Conservation (phyloP, 495 filamentous ascomycete species). For the Mytilinidion resinicola region DNA sequence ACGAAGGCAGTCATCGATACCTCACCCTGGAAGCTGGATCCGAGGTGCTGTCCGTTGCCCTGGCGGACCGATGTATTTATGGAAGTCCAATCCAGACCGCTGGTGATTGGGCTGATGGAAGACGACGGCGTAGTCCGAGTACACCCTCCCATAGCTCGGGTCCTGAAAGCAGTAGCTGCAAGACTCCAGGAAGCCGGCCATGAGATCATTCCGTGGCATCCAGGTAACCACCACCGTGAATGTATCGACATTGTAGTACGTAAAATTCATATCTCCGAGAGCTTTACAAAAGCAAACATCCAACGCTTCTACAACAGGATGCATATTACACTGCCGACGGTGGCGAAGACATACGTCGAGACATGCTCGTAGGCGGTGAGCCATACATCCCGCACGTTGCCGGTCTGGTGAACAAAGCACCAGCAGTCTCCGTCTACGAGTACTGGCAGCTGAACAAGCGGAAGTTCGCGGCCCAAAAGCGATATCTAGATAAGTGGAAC, state of each 20-base stretch:
- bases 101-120: constrained; percentile 45
- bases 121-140: constrained; percentile 48
- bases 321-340: constrained; percentile 50
- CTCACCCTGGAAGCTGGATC: constrained; percentile 44
- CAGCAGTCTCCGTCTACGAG: constrained; percentile 48
- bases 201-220: constrained; percentile 45
- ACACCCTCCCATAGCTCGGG: constrained; percentile 40
- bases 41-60: constrained; percentile 42
- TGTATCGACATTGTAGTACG: constrained; percentile 44
- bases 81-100: constrained; percentile 37
- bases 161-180: constrained; percentile 35
- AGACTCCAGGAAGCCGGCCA: constrained; percentile 42
- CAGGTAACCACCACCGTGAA: constrained; percentile 37
- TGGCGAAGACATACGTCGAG: constrained; percentile 48
- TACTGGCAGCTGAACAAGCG: constrained; percentile 53
- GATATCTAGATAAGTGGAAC: constrained; percentile 53
- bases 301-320: constrained; percentile 5
- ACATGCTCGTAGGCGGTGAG: constrained; percentile 45
- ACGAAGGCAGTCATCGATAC: constrained; percentile 40
- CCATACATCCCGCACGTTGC: constrained; percentile 50
- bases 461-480: constrained; percentile 47
- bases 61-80: constrained; percentile 42
- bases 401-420: constrained; percentile 29
- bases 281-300: background rate
- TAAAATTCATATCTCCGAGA: constrained; percentile 13